A percentile compares a stretch with the other conserved stretches of the same genome.
Evolutionary conservation across 106 monocot genomes (phyloP).

Genomic region (Alisma plantagoaquatica): DNA sequence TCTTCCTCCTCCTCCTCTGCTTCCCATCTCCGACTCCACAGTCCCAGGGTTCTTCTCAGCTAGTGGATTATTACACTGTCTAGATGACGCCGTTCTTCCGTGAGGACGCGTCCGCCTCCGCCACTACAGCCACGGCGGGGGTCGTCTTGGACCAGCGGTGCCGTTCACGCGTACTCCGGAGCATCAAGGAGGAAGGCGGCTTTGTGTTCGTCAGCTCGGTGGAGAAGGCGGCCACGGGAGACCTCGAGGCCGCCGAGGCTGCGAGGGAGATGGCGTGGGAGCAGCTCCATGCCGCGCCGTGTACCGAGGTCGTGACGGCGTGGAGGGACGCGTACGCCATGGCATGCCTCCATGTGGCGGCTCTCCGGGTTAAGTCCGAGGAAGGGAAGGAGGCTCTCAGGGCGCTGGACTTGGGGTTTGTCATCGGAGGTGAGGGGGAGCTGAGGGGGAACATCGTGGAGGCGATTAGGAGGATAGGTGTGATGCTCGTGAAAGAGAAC

Average conservation of each 20-base stretch:
- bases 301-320: conserved; percentile 44
- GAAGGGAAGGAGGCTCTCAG: conserved; percentile 35
- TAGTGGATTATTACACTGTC: no score
- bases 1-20: no score
- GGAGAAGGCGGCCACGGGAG: conserved; percentile 53
- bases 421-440: conserved; percentile 59
- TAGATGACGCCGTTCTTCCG: no score
- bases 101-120: no score
- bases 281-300: conserved; percentile 67
- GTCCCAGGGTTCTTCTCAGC: no score
- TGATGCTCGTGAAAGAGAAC: not conserved
- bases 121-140: no score
- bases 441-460: conserved; percentile 36
- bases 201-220: conserved; percentile 52
- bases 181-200: conserved; percentile 52
- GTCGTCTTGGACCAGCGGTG: no score
- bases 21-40: no score
- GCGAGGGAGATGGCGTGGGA: conserved; percentile 88
- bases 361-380: conserved; percentile 19
- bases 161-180: conserved; percentile 26
- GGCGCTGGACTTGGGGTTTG: conserved; percentile 54
- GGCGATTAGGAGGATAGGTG: conserved; percentile 21
- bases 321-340: conserved; percentile 76
- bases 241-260: conserved; percentile 53
- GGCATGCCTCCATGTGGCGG: conserved; percentile 58